Percentiles rank a stretch among this genome's conserved stretches.
These are phyloP conservation scores for Coniochaeta sp. DNA, from an alignment of 2,329 filamentous ascomycete genomes.

Conservation along the genomic window DNA sequence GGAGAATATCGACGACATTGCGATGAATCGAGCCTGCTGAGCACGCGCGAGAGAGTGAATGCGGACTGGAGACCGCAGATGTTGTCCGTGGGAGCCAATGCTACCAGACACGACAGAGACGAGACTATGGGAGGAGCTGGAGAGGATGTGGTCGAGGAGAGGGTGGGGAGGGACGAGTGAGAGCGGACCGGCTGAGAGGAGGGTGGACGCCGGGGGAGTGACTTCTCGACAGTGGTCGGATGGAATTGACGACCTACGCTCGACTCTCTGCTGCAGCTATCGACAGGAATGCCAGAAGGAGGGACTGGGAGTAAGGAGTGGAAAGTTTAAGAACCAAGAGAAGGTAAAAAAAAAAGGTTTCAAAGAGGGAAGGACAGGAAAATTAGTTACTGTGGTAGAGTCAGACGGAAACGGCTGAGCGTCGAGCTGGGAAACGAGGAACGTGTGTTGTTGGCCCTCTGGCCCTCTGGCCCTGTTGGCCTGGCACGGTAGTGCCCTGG, in stretches of 20 bases:
- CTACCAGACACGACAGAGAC: neutral
- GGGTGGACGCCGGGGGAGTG: neutral
- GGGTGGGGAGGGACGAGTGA: neutral
- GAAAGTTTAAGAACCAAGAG: neutral
- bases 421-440: constrained; percentile 6
- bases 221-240: constrained; percentile 6
- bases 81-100: neutral
- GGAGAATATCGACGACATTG: constrained; percentile 42
- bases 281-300: constrained; percentile 11
- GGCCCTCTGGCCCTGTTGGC: too few relatives aligned
- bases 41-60: neutral
- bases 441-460: neutral
- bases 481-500: too few relatives aligned
- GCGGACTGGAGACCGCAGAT: neutral
- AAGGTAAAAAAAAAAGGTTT: constrained; percentile 6
- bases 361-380: constrained; percentile 9
- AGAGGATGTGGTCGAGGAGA: neutral
- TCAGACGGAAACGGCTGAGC: constrained; percentile 7
- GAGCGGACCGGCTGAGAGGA: neutral
- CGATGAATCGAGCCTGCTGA: constrained; percentile 3
- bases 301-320: constrained; percentile 7
- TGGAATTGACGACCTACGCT: constrained; percentile 11
- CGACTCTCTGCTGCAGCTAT: constrained; percentile 10
- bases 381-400: constrained; percentile 6
- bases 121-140: too few relatives aligned